Conservation (phyloP, 2,329 filamentous ascomycete species). For the Stagonosporopsis cucurbitacearum region DNA sequence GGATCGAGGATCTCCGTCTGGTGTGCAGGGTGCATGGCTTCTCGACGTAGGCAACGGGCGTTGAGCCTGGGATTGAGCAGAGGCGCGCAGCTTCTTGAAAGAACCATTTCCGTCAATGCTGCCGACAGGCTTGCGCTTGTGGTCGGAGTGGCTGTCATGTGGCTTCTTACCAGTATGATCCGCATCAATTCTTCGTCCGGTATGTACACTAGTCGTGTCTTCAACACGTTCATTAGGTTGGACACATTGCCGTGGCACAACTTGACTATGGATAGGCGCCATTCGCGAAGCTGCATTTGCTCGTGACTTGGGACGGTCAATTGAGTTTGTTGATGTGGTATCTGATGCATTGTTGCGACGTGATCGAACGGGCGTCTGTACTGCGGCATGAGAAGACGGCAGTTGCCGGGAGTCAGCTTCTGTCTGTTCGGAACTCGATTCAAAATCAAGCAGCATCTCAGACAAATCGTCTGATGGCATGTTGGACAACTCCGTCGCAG, state of each 20-base stretch:
- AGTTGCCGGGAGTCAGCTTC: background rate
- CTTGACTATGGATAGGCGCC: conserved; percentile 20
- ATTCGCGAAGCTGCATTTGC: conserved; percentile 45
- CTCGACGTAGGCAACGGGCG: background rate
- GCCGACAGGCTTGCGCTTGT: background rate
- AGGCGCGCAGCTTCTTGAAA: background rate
- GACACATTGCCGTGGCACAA: background rate
- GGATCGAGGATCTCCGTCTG: background rate
- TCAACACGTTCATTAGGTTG: background rate
- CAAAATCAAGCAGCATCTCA: conserved; percentile 8
- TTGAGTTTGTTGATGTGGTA: conserved; percentile 15
- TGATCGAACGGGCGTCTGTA: background rate
- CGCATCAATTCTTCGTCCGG: background rate
- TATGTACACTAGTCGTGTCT: background rate
- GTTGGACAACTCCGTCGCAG: conserved; percentile 15
- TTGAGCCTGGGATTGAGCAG: background rate
- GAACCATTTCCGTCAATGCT: background rate
- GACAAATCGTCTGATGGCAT: conserved; percentile 22
- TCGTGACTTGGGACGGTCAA: conserved; percentile 35
- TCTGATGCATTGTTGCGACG: conserved; percentile 1
- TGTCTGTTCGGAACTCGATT: background rate
- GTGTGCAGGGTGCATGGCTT: background rate
- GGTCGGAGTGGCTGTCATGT: background rate
- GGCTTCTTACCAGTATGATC: background rate
- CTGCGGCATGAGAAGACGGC: background rate